Evolutionary conservation across 225 moss, liverwort and hornwort genomes (phyloP), one percentile per base, ranked within the genome.

Genomic region (Sphagnum tenellum): DNA sequence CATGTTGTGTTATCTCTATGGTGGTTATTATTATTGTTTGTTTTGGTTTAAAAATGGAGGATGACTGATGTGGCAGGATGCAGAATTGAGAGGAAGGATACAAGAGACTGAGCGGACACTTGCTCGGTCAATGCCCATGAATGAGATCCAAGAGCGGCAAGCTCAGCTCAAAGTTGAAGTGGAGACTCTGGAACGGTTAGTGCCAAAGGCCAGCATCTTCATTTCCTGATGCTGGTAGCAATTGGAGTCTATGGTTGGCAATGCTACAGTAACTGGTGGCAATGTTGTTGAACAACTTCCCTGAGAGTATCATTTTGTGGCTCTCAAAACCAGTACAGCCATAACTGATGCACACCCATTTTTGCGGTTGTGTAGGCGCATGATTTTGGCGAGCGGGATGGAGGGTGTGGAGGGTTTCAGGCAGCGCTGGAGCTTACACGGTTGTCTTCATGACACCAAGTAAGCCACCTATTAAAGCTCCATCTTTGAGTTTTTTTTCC

Each of bases 361-460:
- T 29, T 1, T 29, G 29, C 1, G 29, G 29, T 29, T 29, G 29
- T 29, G 29, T 70, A 91, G 94, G 62, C 86, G 84, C 12, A 82
- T 95, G 77, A 72, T 88, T 74, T 76, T 95, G 49, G 91, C 94
- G 9, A 88, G 82, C 67, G 91, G 91, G 29, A 61, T 80, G 49
- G 86, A 91, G 72, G 94, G 94, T 11, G 75, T 95, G 3, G 94
- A 95, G 73, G 94, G 94, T 6, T 95, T 95, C 71, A 86, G 91
- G 55, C 91, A 88, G 53, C 94, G 91, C 62, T 95, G 94, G 94
- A 82, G 88, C 71, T 82, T 95, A 72, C 91, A 89, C 67, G 89
- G 91, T 49, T 89, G 88, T 46, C 70, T 95, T 50, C 68, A 79
- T 13, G 94, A 95, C 59, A 82, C 82, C 68, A 92, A 82, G 88